A percentile compares a stretch with the other conserved stretches of the same genome.
Evolutionary conservation across 441 rosid species (phyloP).

Genomic region (Croton laevigatus): DNA sequence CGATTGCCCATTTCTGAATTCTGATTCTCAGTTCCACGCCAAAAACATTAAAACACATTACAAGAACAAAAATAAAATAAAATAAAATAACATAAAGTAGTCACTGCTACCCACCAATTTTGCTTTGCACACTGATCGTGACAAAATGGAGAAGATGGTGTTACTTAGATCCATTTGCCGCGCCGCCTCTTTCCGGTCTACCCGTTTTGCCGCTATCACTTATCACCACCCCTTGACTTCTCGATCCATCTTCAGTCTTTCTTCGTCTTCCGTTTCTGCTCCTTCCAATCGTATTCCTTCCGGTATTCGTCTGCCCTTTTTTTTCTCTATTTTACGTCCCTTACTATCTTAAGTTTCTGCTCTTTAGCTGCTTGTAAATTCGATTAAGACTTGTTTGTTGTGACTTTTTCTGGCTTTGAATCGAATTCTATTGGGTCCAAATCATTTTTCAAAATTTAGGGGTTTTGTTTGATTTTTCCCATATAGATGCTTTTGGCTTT

Average conservation of each 20-base stretch:
- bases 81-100: neutral
- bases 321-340: neutral
- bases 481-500: neutral
- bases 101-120: neutral
- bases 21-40: neutral
- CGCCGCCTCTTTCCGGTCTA: slow-evolving; percentile 42
- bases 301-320: slow-evolving; percentile 29
- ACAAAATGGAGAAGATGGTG: slow-evolving; percentile 39
- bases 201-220: slow-evolving; percentile 31
- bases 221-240: slow-evolving; percentile 24
- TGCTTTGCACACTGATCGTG: neutral
- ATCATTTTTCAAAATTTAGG: neutral
- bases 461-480: neutral
- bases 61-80: neutral
- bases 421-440: neutral
- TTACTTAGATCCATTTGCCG: slow-evolving; percentile 53
- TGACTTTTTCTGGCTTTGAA: neutral
- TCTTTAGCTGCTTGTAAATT: neutral
- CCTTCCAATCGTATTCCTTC: slow-evolving; percentile 29
- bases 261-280: slow-evolving; percentile 34
- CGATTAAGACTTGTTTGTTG: neutral
- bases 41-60: neutral
- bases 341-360: neutral
- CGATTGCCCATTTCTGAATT: neutral
- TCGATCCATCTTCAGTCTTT: slow-evolving; percentile 40